These are phyloP conservation scores for Rhodotorula taiwanensis DNA, from an alignment of 768 basidiomycete genomes.

Conservation along the genomic window DNA sequence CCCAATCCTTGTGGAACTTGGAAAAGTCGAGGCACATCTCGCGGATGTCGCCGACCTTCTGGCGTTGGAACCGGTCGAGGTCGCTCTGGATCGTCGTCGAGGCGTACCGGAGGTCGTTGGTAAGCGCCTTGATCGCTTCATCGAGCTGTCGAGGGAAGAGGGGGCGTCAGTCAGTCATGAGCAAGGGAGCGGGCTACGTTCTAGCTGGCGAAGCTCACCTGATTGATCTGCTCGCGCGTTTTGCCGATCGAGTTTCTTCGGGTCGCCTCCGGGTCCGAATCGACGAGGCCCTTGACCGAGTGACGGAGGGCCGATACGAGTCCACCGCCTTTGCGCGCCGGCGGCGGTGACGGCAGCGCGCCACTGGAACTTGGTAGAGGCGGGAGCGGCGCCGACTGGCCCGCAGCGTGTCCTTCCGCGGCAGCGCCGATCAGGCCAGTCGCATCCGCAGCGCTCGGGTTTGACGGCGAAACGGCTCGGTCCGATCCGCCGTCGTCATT, in stretches of 20 bases:
- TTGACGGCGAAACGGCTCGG: slow-evolving; percentile 18
- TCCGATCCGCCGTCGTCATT: slow-evolving; percentile 32
- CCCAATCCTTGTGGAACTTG: slow-evolving; percentile 88
- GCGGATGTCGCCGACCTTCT: slow-evolving; percentile 92
- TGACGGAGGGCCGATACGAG: slow-evolving; percentile 85
- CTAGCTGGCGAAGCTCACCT: slow-evolving; percentile 52
- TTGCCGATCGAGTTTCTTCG: slow-evolving; percentile 87
- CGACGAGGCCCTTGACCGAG: slow-evolving; percentile 96
- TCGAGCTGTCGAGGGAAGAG: slow-evolving; percentile 63
- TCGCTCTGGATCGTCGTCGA: slow-evolving; percentile 95
- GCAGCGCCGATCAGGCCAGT: slow-evolving; percentile 21
- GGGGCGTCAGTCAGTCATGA: neutral
- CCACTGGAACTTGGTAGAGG: slow-evolving; percentile 11
- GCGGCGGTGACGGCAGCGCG: neutral
- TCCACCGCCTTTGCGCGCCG: slow-evolving; percentile 48
- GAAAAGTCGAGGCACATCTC: slow-evolving; percentile 92
- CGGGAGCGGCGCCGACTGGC: slow-evolving; percentile 11
- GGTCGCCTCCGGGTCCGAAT: slow-evolving; percentile 93
- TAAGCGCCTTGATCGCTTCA: slow-evolving; percentile 83
- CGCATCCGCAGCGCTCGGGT: slow-evolving; percentile 10
- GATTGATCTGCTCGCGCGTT: slow-evolving; percentile 88
- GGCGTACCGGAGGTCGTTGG: slow-evolving; percentile 91
- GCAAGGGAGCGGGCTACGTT: neutral
- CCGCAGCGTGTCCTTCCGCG: neutral
- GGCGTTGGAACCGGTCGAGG: slow-evolving; percentile 93